phyloP scores from a whole-genome alignment of 352 stramenopile species.

The Phytophthora tentaculata region DNA sequence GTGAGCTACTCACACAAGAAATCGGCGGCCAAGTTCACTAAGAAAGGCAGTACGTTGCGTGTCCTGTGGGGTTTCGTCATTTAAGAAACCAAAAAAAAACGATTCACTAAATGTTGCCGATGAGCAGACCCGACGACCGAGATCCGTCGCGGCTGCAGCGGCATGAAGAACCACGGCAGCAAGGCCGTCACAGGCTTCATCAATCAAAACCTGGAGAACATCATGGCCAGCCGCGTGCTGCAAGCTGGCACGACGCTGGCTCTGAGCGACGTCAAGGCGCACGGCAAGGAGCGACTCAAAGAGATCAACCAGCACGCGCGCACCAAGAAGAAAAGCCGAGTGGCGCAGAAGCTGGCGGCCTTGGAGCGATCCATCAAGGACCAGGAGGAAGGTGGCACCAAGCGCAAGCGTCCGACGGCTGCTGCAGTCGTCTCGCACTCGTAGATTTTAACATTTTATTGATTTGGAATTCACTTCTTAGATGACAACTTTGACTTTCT shows the following conservation, averaged over 20 bases:
- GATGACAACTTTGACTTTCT: conserved; percentile 29
- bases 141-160: conserved; percentile 70
- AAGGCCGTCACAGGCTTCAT: conserved; percentile 85
- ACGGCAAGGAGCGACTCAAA: conserved; percentile 85
- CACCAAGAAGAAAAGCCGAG: conserved; percentile 88
- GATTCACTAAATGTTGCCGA: background rate
- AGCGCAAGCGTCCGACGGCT: conserved; percentile 50
- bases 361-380: conserved; percentile 84
- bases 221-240: conserved; percentile 86
- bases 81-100: background rate
- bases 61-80: no score
- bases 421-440: conserved; percentile 42
- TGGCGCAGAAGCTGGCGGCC: conserved; percentile 80
- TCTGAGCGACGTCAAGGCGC: conserved; percentile 67
- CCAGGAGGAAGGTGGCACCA: conserved; percentile 67
- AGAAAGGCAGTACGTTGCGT: conserved; percentile 85
- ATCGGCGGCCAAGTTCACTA: conserved; percentile 85
- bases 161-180: conserved; percentile 79
- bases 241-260: conserved; percentile 68
- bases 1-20: conserved; percentile 82
- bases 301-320: conserved; percentile 83
- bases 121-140: conserved; percentile 78
- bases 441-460: conserved; percentile 33
- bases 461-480: conserved; percentile 23
- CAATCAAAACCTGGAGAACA: conserved; percentile 89